Conservation (phyloP, 306 rosid species). For the Casuarina glauca region DNA sequence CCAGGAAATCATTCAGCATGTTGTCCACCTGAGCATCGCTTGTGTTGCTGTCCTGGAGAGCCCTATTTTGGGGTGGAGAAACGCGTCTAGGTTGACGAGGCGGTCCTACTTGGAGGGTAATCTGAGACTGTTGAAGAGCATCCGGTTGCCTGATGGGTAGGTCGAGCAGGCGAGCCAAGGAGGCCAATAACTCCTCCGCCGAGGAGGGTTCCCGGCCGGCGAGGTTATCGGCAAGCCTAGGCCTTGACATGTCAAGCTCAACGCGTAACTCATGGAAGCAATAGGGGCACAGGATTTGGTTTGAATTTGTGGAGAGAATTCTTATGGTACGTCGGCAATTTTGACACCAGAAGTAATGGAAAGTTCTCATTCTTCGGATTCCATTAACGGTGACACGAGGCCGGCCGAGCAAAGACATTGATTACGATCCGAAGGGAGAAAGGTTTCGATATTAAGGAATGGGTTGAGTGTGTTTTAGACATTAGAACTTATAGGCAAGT, state of each 20-base stretch:
- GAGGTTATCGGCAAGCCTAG: slow-evolving; percentile 32
- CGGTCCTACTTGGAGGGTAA: slow-evolving; percentile 39
- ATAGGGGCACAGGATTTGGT: slow-evolving; percentile 38
- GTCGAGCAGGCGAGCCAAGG: slow-evolving; percentile 45
- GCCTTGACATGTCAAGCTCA: slow-evolving; percentile 54
- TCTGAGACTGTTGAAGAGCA: slow-evolving; percentile 37
- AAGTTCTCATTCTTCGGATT: slow-evolving; percentile 58
- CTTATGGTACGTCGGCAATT: slow-evolving; percentile 49
- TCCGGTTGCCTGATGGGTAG: slow-evolving; percentile 25
- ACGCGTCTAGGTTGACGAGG: slow-evolving; percentile 17
- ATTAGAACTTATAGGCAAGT: slow-evolving; percentile 12
- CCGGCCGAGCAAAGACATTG: slow-evolving; percentile 49
- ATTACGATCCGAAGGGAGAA: neutral
- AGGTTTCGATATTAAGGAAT: neutral
- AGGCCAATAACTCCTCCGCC: slow-evolving; percentile 21
- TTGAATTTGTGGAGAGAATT: slow-evolving; percentile 27
- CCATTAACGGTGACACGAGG: slow-evolving; percentile 58
- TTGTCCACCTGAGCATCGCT: slow-evolving; percentile 9
- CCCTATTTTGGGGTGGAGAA: slow-evolving; percentile 10
- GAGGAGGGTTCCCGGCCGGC: slow-evolving; percentile 28
- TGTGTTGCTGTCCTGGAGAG: neutral
- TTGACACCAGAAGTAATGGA: slow-evolving; percentile 61
- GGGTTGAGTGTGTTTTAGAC: slow-evolving; percentile 23
- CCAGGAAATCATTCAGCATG: slow-evolving; percentile 18
- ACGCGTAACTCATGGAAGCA: slow-evolving; percentile 42